These are phyloP conservation scores for Globisporangium megalacanthum DNA, from an alignment of 352 stramenopile genomes.

Conservation along the genomic window DNA sequence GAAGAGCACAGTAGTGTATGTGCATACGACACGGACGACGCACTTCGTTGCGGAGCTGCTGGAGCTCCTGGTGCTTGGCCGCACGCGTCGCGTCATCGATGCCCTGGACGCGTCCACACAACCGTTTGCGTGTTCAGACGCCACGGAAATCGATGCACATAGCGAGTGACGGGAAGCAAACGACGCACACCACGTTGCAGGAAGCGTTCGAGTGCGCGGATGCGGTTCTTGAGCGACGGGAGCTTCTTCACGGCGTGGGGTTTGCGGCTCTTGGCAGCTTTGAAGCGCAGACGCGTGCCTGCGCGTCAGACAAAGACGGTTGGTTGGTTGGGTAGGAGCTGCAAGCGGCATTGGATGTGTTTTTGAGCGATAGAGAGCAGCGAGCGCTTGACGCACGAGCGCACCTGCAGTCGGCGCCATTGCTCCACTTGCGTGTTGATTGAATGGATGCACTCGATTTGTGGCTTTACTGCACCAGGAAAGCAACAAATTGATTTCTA, in stretches of 20 bases:
- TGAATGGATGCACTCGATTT: not conserved
- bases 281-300: conserved; percentile 74
- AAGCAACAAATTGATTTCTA: too few relatives aligned
- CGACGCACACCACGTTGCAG: conserved; percentile 55
- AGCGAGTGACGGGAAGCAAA: not conserved
- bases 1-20: too few relatives aligned
- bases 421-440: not conserved
- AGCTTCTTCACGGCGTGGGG: conserved; percentile 51
- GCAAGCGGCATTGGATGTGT: not conserved
- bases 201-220: conserved; percentile 73
- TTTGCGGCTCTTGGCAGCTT: conserved; percentile 53
- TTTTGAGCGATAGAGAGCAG: not conserved
- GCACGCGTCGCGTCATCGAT: conserved; percentile 35
- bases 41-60: conserved; percentile 44
- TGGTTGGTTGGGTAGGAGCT: too few relatives aligned
- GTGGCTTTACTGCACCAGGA: too few relatives aligned
- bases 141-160: too few relatives aligned
- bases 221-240: conserved; percentile 81
- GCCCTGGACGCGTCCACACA: conserved; percentile 15
- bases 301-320: not conserved
- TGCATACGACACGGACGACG: not conserved
- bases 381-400: not conserved
- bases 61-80: conserved; percentile 43
- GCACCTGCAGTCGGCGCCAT: conserved; percentile 1
- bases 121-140: not conserved